Base-by-base conservation (phyloP, 1,284 basidiomycete genomes). In the Xanthoconium separans region DNA sequence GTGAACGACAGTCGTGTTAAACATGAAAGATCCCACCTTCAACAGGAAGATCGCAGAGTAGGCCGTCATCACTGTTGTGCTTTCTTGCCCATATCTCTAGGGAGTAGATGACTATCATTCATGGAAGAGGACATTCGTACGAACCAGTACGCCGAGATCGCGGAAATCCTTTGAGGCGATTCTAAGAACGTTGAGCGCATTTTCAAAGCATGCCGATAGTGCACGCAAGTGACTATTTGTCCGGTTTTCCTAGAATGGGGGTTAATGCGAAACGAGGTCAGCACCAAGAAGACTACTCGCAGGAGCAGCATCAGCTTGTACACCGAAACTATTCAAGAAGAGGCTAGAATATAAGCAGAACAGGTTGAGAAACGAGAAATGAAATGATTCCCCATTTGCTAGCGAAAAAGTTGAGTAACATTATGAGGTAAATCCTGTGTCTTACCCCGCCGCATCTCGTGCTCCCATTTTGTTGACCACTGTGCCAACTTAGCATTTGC, bases 1-100 rank as follows among this genome's bases (percentile, higher is more conserved):
- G 36, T 68, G 45, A 72, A 44, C 22, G 41, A 37, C 31, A 4
- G 43, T 34, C 40, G 47, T 13, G 36, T 22, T 41, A 24, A 41
- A 33, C 16, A 12, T 33, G 54, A 31, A 54, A 34, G 31, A 51
- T 63, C 73, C 42, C 65, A 89, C 89, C 76, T 79, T 85, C 53
- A 92, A 72, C 51, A 92, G 71, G 65, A 89, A 85, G 39, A 92
- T 83, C 20, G 89, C 88, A 53, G 85, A 83, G 64, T 92, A 92
- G 16, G 89, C 90, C 15, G 87, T 87, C 89, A 92, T 92, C 44
- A 88, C 81, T 6, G 86, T 85, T 56, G 89, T 82, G 5, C 87
- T 84, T 64, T 92, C 90, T 72, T 92, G 90, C 10, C 86, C 81
- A 61, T 92, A 92, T 50, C 85, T 84, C 89, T 91, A 65, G 33